Base-by-base conservation (phyloP, 768 basidiomycete genomes). In the Lactarius quietus region DNA sequence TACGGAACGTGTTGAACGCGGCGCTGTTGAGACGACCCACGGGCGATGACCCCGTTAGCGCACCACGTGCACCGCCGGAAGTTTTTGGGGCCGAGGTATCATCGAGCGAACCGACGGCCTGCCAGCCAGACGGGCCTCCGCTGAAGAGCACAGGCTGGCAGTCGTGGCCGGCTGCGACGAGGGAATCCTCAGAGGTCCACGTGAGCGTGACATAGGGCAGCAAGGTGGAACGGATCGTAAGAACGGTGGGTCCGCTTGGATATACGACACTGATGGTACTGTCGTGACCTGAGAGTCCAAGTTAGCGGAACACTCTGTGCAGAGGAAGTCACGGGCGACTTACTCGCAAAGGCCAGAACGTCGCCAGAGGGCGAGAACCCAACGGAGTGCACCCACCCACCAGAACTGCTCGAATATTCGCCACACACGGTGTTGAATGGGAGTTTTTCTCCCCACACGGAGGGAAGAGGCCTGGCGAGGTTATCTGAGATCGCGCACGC, bases 371-470 rank as follows among this genome's bases (percentile, higher is more conserved):
- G 97, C 28, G 96, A 98, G 79, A 99, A 99, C 1, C 88, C 91
- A 56, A 98, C 92, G 23, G 90, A 81, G 70, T 98, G 97, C 1
- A 99, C 95, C 97, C 97, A 99, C 14, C 97, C 97, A 45, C 97
- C 97, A 48, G 88, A 84, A 0, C 93, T 88, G 71, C 89, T 93
- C 41, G 82, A 74, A 74, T 91, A 99, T 75, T 98, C 97, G 54
- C 95, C 97, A 69, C 95, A 98, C 65, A 99, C 81, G 1, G 97
- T 98, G 74, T 95, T 96, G 82, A 98, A 98, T 0, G 97, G 97
- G 0, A 99, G 81, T 71, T 95, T 95, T 64, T 95, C 93, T n/a
- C 97, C 97, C 97, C 97, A 99, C 1, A 95, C 87, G 28, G 90
- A 87, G 3, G 94, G 85, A 45, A 87, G 80, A 23, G 96, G 97